These are phyloP conservation scores for Fusarium drepaniforme DNA, from an alignment of 2,329 filamentous ascomycete species.

Conservation along the genomic window DNA sequence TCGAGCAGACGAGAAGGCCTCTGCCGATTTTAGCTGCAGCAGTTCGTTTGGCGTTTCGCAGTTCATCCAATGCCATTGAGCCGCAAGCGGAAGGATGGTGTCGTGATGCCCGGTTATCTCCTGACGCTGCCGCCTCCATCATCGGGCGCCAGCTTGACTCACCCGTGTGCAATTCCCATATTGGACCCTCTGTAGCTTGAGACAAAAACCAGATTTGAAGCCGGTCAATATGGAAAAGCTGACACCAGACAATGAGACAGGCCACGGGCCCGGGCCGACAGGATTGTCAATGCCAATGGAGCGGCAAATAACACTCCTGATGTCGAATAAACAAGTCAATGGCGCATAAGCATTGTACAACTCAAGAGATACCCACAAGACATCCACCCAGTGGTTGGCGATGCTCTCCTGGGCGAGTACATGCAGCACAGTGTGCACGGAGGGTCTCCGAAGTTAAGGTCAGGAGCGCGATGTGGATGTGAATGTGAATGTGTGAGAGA, in stretches of 20 bases:
- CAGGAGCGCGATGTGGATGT: background rate
- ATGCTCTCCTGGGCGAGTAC: background rate
- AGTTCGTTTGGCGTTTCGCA: constrained; percentile 20
- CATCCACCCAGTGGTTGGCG: background rate
- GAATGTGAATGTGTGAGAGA: background rate
- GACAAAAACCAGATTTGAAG: background rate
- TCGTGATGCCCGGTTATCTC: constrained; percentile 27
- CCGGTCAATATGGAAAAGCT: background rate
- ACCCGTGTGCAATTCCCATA: background rate
- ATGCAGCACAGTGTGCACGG: background rate
- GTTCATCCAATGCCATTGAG: constrained; percentile 14
- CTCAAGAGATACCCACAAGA: constrained; percentile 16
- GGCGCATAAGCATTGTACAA: constrained; percentile 3
- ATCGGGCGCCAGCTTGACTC: background rate
- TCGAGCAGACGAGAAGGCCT: background rate
- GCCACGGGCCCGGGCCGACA: constrained; percentile 13
- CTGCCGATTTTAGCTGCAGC: constrained; percentile 12
- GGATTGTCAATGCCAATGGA: constrained; percentile 18
- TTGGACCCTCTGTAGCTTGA: background rate
- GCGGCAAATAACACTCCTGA: constrained; percentile 10
- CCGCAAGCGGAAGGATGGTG: constrained; percentile 1
- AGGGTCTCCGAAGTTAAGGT: background rate
- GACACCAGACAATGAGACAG: constrained; percentile 13
- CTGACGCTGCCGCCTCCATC: constrained; percentile 8
- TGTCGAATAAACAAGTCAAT: constrained; percentile 13